phyloP scores from a whole-genome alignment of 495 filamentous ascomycete species.

The Penicillium dipodomyicola region DNA sequence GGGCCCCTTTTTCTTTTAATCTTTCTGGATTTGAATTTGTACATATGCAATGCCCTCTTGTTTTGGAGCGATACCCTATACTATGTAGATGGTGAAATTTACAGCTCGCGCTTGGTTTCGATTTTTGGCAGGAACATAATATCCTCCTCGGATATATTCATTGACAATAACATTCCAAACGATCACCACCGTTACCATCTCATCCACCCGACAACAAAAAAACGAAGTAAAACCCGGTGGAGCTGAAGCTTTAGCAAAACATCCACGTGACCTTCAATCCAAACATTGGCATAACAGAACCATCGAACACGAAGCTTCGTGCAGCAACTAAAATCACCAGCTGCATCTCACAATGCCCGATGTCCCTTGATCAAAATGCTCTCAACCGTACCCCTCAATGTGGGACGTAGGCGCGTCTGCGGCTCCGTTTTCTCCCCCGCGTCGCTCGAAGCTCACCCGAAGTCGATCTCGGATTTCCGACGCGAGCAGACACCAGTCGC shows the following conservation, averaged over 20 bases:
- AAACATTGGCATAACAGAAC: conserved; percentile 10
- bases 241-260: neutral
- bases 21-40: neutral
- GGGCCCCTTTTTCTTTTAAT: too few species aligned
- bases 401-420: conserved; percentile 46
- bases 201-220: neutral
- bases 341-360: conserved; percentile 16
- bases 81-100: conserved; percentile 8
- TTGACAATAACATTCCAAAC: neutral
- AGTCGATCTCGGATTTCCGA: conserved; percentile 10
- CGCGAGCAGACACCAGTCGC: conserved; percentile 19
- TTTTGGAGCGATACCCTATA: conserved; percentile 10
- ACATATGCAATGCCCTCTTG: conserved; percentile 1
- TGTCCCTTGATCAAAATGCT: conserved; percentile 20
- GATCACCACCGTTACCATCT: neutral
- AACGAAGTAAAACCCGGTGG: neutral
- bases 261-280: conserved; percentile 20
- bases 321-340: neutral
- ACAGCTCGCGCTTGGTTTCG: conserved; percentile 3
- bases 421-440: conserved; percentile 52
- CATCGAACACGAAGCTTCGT: neutral
- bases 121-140: neutral
- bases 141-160: neutral
- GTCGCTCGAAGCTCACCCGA: conserved; percentile 30
- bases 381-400: conserved; percentile 31